phyloP scores from a whole-genome alignment of 2,329 filamentous ascomycete species.

The Aureobasidium namibiae region DNA sequence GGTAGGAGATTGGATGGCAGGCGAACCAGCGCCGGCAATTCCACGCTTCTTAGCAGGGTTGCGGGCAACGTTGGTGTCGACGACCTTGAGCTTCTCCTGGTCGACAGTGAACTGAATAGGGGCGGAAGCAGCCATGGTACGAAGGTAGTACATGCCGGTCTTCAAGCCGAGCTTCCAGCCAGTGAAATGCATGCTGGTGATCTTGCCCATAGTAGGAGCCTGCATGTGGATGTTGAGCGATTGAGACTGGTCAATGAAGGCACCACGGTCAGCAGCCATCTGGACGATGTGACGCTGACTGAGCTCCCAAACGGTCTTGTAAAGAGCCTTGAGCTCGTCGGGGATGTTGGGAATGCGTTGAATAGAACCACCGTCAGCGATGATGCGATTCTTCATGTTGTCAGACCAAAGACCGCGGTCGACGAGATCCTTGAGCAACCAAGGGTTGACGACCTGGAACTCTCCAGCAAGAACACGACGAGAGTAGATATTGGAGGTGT shows the following conservation, averaged over 20 bases:
- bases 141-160: constrained; percentile 99
- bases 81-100: constrained; percentile 84
- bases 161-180: constrained; percentile 99
- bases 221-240: constrained; percentile 99
- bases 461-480: constrained; percentile 95
- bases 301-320: constrained; percentile 99
- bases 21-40: constrained; percentile 41
- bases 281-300: constrained; percentile 91
- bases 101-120: constrained; percentile 99
- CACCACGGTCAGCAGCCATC: constrained; percentile 97
- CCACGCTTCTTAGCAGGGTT: constrained; percentile 62
- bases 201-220: constrained; percentile 99
- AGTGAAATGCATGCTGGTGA: constrained; percentile 98
- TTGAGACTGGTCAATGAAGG: constrained; percentile 98
- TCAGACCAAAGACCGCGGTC: constrained; percentile 98
- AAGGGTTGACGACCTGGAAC: constrained; percentile 99
- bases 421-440: constrained; percentile 95
- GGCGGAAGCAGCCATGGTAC: constrained; percentile 91
- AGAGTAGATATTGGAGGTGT: constrained; percentile 99
- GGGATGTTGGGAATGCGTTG: constrained; percentile 97
- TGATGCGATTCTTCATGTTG: constrained; percentile 99
- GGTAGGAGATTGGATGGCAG: constrained; percentile 27
- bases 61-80: constrained; percentile 69
- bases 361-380: constrained; percentile 88
- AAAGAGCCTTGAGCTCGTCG: constrained; percentile 87